Evolutionary conservation across 352 stramenopile genomes (phyloP).

Genomic region (Halophytophthora batemanensis): DNA sequence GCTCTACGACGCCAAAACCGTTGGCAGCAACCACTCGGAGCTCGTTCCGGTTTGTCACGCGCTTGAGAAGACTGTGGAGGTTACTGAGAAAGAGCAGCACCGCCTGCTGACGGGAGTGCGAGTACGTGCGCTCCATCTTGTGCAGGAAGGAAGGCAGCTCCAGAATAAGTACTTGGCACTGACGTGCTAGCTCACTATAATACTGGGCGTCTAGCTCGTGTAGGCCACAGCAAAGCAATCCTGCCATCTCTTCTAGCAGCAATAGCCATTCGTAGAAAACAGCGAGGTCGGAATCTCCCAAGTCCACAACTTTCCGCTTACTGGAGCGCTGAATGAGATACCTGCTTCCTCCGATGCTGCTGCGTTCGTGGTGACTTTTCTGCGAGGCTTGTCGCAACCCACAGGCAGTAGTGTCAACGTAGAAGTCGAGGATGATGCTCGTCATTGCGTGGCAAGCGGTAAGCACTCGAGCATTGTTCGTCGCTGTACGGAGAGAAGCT

Average conservation of each 20-base stretch:
- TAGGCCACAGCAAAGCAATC: conserved; percentile 36
- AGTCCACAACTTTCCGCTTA: background rate
- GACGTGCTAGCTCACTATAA: conserved; percentile 26
- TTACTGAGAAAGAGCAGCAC: conserved; percentile 43
- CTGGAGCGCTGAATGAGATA: too few species aligned
- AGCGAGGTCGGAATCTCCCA: background rate
- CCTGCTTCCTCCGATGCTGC: too few species aligned
- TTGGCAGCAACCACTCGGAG: conserved; percentile 38
- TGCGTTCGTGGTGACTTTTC: too few species aligned
- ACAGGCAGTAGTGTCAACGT: conserved; percentile 19
- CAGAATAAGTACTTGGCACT: conserved; percentile 26
- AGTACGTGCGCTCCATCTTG: conserved; percentile 32
- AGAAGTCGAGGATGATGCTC: conserved; percentile 37
- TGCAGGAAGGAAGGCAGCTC: conserved; percentile 37
- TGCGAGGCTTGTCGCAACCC: background rate
- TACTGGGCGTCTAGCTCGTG: conserved; percentile 37
- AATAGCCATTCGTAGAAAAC: conserved; percentile 31
- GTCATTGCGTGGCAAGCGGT: conserved; percentile 31
- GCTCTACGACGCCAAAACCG: conserved; percentile 28
- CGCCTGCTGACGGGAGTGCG: conserved; percentile 25
- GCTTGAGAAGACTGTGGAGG: conserved; percentile 34
- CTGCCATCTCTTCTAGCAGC: conserved; percentile 38
- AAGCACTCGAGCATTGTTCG: conserved; percentile 32
- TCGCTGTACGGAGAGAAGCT: conserved; percentile 22
- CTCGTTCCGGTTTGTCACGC: conserved; percentile 42